A percentile compares a stretch with the other conserved stretches of the same genome.
Evolutionary conservation across 768 basidiomycete species (phyloP).

Genomic region (Glaciozyma antarctica): DNA sequence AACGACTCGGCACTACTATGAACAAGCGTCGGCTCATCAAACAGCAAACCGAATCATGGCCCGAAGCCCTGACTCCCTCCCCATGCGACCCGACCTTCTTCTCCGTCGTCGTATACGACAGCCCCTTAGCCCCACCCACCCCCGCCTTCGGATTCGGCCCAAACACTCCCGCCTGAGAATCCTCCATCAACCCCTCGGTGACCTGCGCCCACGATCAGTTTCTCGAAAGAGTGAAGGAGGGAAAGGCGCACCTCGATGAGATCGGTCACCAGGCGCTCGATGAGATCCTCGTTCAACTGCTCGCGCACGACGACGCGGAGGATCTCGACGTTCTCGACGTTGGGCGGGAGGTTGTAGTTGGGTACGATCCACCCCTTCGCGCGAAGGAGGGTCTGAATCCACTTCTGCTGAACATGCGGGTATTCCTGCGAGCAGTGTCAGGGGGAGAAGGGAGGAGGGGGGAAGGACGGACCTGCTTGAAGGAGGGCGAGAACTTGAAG

Average conservation of each 20-base stretch:
- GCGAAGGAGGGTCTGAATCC: constrained; percentile 47
- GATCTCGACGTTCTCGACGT: constrained; percentile 49
- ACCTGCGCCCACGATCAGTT: not conserved
- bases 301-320: constrained; percentile 51
- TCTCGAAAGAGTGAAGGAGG: not conserved
- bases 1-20: too few species aligned
- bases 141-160: not conserved
- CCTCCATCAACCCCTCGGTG: not conserved
- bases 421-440: too few species aligned
- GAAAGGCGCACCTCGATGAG: constrained; percentile 48
- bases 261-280: constrained; percentile 55
- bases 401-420: constrained; percentile 39
- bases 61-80: constrained; percentile 17
- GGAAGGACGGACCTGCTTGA: too few species aligned
- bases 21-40: too few species aligned
- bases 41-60: constrained; percentile 23
- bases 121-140: not conserved
- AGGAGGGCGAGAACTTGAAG: constrained; percentile 44
- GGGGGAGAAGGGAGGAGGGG: too few species aligned
- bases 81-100: constrained; percentile 20
- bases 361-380: constrained; percentile 45
- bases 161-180: not conserved
- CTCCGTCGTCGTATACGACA: constrained; percentile 1
- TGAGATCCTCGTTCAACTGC: constrained; percentile 27
- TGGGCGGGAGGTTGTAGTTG: constrained; percentile 45